Evolutionary conservation across 2,329 filamentous ascomycete species (phyloP), one percentile per base, ranked within the genome.

Genomic region (Purpureocillium lavendulum): DNA sequence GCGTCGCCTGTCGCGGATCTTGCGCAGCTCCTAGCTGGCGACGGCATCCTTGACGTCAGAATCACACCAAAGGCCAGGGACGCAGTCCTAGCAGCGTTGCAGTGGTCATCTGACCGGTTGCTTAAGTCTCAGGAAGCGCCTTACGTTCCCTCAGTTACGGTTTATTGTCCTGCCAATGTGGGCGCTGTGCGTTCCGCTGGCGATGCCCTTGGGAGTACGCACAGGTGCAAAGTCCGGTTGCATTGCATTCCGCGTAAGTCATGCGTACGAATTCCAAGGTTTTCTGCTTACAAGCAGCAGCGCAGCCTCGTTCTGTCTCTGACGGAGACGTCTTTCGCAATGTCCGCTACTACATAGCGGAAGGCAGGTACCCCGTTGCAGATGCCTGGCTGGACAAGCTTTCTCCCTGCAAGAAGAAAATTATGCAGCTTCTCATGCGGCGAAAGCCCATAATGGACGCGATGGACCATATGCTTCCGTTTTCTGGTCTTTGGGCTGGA

Each of bases 371-470:
- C 30, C 7, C 29, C 28, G 18, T 43, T 26, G 15, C 30, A 12
- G 34, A 43, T 17, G 2, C 24, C 18, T 43, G 15, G 38, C 33
- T 43, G 8, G 34, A 43, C 15, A 33, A 11, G 14, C 28, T 43
- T 4, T 40, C 35, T 26, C 35, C 24, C 14, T 36, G 14, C 14
- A 36, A 36, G 16, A 3, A 30, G 35, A n/a, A 36, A 16, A 36
- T 36, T 17, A 13, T 36, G 14, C 24, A 17, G 32, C 30, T 43
- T 13, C 31, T 42, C 7, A 21, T 42, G 28, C 11, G 24, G 24
- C 33, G 30, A 16, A 33, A 21, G 15, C 29, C 30, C 14, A 42
- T 42, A 21, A 21, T 39, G 13, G 12, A 16, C 28, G 18, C 29
- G 8, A 17, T 42, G 12, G 33, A 42, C 15, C n/a, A 26, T 13